Evolutionary conservation across 148 eudicot species (phyloP), one percentile per base, ranked within the genome.

Genomic region (Chenopodium album): DNA sequence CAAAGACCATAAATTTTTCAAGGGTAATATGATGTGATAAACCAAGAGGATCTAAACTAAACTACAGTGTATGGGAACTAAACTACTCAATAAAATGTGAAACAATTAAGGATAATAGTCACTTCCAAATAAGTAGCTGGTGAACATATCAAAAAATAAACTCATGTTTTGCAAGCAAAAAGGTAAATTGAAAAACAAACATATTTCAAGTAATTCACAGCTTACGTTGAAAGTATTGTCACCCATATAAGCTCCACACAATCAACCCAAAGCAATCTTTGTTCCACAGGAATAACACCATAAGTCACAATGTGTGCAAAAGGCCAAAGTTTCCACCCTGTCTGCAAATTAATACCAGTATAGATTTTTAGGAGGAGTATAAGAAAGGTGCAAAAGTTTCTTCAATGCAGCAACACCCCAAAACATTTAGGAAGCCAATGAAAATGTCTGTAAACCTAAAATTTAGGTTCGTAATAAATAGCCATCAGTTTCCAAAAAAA

Each of bases 231-330:
- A 63, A 95, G 96, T 78, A 95, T 93, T 22, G 98, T 95, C 81
- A 95, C 98, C 98, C 98, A 95, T 68, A 95, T 87, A 65, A 95
- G 97, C 86, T 95, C 98, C 37, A 95, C 91, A 59, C 95, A 95
- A 80, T 95, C 98, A 75, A 95, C 98, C 98, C 98, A 95, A 46
- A 93, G 96, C 84, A 95, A 94, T 86, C 98, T 90, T 89, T 95
- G 98, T 82, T 95, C 93, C 17, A 95, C 90, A 12, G 98, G 98
- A 84, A 95, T 71, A 59, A 95, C 85, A 75, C 98, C 98, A 59
- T 95, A 95, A 3, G 98, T 95, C 56, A 93, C 86, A 50, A 95
- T 84, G 80, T 95, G 98, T 41, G 98, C 98, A 80, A 95, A 95
- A 48, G 98, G 98, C 98, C 98, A 95, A 73, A 95, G 97, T 84